Conservation (phyloP, 1,284 basidiomycete genomes). For the Binderoboletus segoi region DNA sequence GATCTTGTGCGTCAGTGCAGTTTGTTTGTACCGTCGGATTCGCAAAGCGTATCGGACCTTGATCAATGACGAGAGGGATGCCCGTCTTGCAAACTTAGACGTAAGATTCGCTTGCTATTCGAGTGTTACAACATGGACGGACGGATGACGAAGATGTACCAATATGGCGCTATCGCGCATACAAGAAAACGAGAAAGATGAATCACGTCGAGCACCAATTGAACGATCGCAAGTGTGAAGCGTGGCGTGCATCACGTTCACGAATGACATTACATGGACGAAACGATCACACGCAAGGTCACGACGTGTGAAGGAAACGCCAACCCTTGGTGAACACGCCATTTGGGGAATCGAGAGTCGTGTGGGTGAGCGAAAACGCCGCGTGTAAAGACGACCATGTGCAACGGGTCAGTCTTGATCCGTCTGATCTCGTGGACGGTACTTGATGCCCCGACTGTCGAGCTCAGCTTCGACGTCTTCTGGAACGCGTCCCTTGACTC, state of each 20-base stretch:
- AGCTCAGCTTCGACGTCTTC: conserved; percentile 84
- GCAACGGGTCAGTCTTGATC: conserved; percentile 56
- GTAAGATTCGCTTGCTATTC: too few species aligned
- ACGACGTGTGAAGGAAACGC: conserved; percentile 24
- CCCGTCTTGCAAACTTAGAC: too few species aligned
- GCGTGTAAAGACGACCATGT: conserved; percentile 4
- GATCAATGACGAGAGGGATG: too few species aligned
- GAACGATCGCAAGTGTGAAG: neutral
- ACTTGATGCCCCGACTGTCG: conserved; percentile 74
- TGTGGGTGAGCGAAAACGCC: too few species aligned
- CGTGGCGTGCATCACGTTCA: conserved; percentile 3
- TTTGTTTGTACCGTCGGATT: too few species aligned
- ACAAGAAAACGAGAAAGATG: conserved; percentile 8
- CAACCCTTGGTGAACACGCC: neutral
- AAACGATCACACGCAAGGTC: conserved; percentile 7
- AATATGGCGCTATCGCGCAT: conserved; percentile 9
- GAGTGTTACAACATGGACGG: neutral
- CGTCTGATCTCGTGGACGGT: conserved; percentile 76
- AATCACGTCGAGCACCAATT: neutral
- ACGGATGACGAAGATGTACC: neutral
- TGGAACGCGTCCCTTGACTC: conserved; percentile 84
- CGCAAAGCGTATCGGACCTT: too few species aligned
- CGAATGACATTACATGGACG: conserved; percentile 6
- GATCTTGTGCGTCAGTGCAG: too few species aligned
- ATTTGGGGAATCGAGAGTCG: neutral